Evolutionary conservation across 176 grass and related monocot species (phyloP).

Genomic region (Triticum turgidum): DNA sequence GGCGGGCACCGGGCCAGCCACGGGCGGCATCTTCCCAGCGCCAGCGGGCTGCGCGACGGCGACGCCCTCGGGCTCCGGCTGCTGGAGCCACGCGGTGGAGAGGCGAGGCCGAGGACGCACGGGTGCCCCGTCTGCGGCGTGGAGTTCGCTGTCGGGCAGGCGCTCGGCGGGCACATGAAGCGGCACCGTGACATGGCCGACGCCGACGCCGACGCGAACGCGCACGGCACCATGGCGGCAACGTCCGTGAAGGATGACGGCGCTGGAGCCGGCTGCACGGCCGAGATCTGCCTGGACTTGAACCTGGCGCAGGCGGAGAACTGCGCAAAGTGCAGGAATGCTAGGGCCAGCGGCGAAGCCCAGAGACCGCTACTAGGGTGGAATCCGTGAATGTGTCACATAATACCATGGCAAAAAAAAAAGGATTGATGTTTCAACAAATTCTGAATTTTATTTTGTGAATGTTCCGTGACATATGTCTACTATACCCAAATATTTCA

Average conservation of each 20-base stretch:
- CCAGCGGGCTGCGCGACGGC: not conserved
- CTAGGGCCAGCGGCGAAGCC: too few species aligned
- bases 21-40: slow-evolving; percentile 6
- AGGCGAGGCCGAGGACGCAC: slow-evolving; percentile 21
- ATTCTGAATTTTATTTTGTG: too few species aligned
- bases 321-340: slow-evolving; percentile 30
- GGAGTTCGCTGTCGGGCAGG: slow-evolving; percentile 57
- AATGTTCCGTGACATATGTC: too few species aligned
- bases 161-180: slow-evolving; percentile 66
- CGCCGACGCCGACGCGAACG: not conserved
- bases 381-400: too few species aligned
- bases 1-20: slow-evolving; percentile 84
- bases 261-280: not conserved
- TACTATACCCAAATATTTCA: too few species aligned
- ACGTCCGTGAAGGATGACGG: not conserved
- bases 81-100: too few species aligned
- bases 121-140: slow-evolving; percentile 44
- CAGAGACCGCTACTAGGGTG: not conserved
- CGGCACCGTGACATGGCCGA: slow-evolving; percentile 31
- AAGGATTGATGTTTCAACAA: too few species aligned
- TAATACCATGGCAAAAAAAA: too few species aligned
- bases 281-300: slow-evolving; percentile 48
- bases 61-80: not conserved
- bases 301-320: slow-evolving; percentile 52
- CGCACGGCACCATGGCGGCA: not conserved